Evolutionary conservation across 1,284 basidiomycete species (phyloP).

Genomic region (Moniliella sp.): DNA sequence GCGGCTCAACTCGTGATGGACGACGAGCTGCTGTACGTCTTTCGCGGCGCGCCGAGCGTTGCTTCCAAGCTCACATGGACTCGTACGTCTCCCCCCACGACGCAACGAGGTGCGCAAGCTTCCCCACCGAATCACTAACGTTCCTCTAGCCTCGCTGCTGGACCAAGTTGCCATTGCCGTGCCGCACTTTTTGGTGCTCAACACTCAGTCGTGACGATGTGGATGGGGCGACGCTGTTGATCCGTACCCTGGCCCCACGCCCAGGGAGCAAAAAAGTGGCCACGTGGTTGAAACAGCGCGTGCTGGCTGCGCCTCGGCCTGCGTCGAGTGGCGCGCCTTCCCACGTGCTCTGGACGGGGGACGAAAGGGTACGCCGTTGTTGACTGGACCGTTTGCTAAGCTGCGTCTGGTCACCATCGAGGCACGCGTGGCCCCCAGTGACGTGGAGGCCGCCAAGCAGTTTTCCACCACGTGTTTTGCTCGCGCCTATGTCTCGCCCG

Average conservation of each 20-base stretch:
- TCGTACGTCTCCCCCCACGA: too few relatives aligned
- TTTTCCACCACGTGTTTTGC: background rate
- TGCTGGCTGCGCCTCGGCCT: too few relatives aligned
- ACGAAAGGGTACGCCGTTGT: slow-evolving; percentile 8
- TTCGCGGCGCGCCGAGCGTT: too few relatives aligned
- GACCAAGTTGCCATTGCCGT: too few relatives aligned
- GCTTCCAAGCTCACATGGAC: too few relatives aligned
- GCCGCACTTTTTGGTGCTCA: slow-evolving; percentile 12
- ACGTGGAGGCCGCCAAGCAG: slow-evolving; percentile 5
- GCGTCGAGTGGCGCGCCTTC: too few relatives aligned
- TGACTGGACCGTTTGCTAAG: slow-evolving; percentile 16
- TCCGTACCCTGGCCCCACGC: slow-evolving; percentile 15
- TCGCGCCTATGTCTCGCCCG: slow-evolving; percentile 12
- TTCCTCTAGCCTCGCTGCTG: too few relatives aligned
- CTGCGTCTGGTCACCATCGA: slow-evolving; percentile 20
- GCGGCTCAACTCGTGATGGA: slow-evolving; percentile 12
- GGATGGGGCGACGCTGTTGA: slow-evolving; percentile 21
- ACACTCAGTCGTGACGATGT: slow-evolving; percentile 21
- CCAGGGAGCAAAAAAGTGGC: slow-evolving; percentile 7
- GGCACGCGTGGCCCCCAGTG: slow-evolving; percentile 8
- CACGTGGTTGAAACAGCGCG: too few relatives aligned
- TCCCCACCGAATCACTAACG: too few relatives aligned
- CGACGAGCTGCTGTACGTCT: slow-evolving; percentile 17
- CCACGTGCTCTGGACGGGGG: too few relatives aligned
- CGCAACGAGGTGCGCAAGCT: too few relatives aligned